Conservation (phyloP, 257 asterid species). For the Nicotiana noctiflora region DNA sequence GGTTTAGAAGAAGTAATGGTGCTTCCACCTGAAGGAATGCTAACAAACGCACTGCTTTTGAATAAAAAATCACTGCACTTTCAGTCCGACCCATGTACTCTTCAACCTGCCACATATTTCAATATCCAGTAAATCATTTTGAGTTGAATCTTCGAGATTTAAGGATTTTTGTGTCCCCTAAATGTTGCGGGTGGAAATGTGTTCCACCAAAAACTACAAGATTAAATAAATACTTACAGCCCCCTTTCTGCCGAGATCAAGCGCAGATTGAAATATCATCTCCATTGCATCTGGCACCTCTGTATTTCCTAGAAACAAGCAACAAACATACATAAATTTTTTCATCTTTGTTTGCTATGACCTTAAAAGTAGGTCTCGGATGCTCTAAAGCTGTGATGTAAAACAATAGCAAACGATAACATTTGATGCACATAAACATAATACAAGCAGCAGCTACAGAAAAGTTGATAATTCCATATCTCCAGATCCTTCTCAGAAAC, state of each 20-base stretch:
- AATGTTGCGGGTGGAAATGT: neutral
- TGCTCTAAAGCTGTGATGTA: neutral
- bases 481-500: neutral
- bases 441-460: neutral
- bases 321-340: neutral
- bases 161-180: neutral
- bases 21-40: slow-evolving; percentile 68
- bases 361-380: neutral
- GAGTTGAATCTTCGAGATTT: neutral
- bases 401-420: neutral
- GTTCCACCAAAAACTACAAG: neutral
- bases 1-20: slow-evolving; percentile 61
- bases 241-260: slow-evolving; percentile 59
- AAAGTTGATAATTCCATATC: neutral
- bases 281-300: slow-evolving; percentile 97
- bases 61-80: slow-evolving; percentile 47
- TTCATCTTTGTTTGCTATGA: neutral
- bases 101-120: slow-evolving; percentile 44
- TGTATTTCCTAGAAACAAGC: slow-evolving; percentile 40
- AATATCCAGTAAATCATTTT: neutral
- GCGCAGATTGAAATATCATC: slow-evolving; percentile 72
- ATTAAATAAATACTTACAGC: slow-evolving; percentile 48
- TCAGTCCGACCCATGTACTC: slow-evolving; percentile 62
- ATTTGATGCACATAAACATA: neutral
- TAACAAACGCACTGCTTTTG: slow-evolving; percentile 55